phyloP scores from a whole-genome alignment of 73 alveolate species.

The Paramecium tetraurelia region DNA sequence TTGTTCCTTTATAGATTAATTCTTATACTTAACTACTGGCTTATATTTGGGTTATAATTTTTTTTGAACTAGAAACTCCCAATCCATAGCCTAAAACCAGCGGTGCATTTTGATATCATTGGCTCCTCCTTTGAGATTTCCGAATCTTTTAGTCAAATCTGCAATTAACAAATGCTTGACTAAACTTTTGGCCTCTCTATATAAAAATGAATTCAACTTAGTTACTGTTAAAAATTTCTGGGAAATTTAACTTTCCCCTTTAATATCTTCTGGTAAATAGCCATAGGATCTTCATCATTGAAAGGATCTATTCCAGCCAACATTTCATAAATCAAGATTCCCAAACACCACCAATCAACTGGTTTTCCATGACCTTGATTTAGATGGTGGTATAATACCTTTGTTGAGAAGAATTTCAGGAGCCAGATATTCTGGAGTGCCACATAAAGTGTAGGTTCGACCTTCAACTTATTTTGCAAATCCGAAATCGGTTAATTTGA shows the following conservation, averaged over 20 bases:
- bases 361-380: slow-evolving; percentile 98
- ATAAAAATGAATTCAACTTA: neutral
- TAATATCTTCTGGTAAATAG: slow-evolving; percentile 87
- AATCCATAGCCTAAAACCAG: slow-evolving; percentile 61
- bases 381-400: neutral
- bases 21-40: slow-evolving; percentile 53
- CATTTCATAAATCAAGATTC: slow-evolving; percentile 94
- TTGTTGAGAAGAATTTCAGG: slow-evolving; percentile 96
- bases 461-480: slow-evolving; percentile 96
- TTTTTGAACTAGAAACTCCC: slow-evolving; percentile 51
- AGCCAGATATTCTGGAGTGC: slow-evolving; percentile 98
- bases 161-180: slow-evolving; percentile 90
- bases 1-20: slow-evolving; percentile 44
- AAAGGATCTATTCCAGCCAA: slow-evolving; percentile 95
- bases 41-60: slow-evolving; percentile 54
- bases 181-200: slow-evolving; percentile 81
- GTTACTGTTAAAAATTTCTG: slow-evolving; percentile 75
- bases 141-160: slow-evolving; percentile 92
- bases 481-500: slow-evolving; percentile 98
- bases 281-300: slow-evolving; percentile 95
- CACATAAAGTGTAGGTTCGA: slow-evolving; percentile 98
- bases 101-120: slow-evolving; percentile 67
- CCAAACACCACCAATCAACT: slow-evolving; percentile 99
- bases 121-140: slow-evolving; percentile 86
- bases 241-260: slow-evolving; percentile 90